phyloP scores from a whole-genome alignment of 2,329 filamentous ascomycete genomes.

The Pseudocercospora macadamiae region DNA sequence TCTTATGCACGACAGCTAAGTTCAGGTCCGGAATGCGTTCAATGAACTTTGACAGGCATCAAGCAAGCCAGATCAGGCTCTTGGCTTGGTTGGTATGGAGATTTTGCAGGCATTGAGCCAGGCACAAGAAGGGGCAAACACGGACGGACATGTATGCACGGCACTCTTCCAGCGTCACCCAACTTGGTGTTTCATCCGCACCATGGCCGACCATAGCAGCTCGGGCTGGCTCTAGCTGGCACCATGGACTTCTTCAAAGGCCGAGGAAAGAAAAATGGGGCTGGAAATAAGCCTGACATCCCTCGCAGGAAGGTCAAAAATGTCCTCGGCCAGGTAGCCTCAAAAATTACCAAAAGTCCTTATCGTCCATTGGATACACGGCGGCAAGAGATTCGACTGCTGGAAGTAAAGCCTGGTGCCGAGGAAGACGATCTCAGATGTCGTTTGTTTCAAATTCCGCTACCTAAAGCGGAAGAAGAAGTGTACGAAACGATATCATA shows the following conservation, averaged over 20 bases:
- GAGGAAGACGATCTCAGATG: constrained; percentile 1
- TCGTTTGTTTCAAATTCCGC: background rate
- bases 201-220: background rate
- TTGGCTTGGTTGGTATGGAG: constrained; percentile 1
- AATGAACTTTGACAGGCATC: constrained; percentile 5
- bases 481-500: constrained; percentile 6
- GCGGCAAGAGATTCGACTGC: background rate
- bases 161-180: background rate
- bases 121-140: background rate
- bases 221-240: background rate
- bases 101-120: background rate
- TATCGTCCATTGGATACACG: background rate
- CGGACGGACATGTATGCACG: background rate
- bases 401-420: background rate
- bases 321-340: background rate
- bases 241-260: constrained; percentile 5
- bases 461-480: background rate
- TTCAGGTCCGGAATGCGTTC: background rate
- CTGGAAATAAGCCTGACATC: background rate
- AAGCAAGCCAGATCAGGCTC: background rate
- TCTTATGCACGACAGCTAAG: background rate
- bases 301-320: constrained; percentile 6
- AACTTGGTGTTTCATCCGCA: background rate
- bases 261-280: background rate
- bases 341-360: background rate